Evolutionary conservation across 352 stramenopile genomes (phyloP), one percentile per base, ranked within the genome.

Genomic region (Phytopythium delawarense): DNA sequence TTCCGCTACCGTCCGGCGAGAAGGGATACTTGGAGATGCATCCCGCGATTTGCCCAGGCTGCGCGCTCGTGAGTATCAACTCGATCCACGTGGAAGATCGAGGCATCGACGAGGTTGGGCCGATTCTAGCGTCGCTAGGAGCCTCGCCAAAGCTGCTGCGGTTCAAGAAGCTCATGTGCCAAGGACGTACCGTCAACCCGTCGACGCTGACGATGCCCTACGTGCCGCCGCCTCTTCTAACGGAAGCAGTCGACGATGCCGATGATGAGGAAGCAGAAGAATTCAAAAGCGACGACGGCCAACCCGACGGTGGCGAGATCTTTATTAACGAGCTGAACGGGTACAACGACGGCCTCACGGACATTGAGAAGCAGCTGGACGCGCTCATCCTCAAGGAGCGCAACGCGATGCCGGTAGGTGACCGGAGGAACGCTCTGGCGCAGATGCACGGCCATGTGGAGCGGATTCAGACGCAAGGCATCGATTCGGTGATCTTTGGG

Each of bases 131-230:
- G 21, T 84, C 79, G 13, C 72, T 91, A 16, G 57, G 74, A 15
- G 71, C 75, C 12, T 68, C 72, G 35, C 72, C 75, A 20, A 91
- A 92, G 44, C 67, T 92, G 21, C 63, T 95, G 56, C 78, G 79
- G n/a, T 95, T 95, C 64, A 95, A 92, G 65, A 93, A 93, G 56
- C 80, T 92, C 15, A 92, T 92, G 72, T 85, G 79, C 34, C 71
- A 76, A 46, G 84, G 82, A 13, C 79, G 81, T 15, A 86, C 79
- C 2, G 85, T 83, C n/a, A 91, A 87, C 50, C 86, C 86, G 15
- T 81, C 82, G 25, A 88, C 81, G 20, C 62, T 90, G n/a, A 62
- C 77, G 59, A 71, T 89, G 57, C 79, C 82, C 35, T 95, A 94
- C 53, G 61, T 87, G 2, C 83, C 85, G 21, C 80, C 85, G 15